Conservation (phyloP, 305 asterid species). For the Petunia hybrid region DNA sequence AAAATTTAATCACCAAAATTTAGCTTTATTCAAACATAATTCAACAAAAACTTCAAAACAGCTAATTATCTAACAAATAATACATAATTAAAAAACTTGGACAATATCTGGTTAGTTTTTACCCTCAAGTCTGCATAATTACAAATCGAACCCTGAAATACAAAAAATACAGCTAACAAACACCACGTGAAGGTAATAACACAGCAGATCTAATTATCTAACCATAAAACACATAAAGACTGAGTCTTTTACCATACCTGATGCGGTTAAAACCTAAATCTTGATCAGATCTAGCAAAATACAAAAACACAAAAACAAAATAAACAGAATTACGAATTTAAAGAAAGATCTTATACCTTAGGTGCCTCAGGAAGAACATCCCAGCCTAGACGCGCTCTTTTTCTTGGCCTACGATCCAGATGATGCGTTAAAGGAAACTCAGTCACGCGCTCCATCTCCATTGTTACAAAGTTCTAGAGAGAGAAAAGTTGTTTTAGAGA, state of each 20-base stretch:
- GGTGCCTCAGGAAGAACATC: conserved; percentile 74
- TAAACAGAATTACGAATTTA: not conserved
- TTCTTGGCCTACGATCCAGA: conserved; percentile 84
- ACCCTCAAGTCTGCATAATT: conserved; percentile 14
- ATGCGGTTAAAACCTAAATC: conserved; percentile 40
- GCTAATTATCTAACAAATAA: not conserved
- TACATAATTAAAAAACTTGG: not conserved
- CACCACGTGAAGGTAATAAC: not conserved
- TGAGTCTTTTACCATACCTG: conserved; percentile 50
- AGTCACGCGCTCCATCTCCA: conserved; percentile 94
- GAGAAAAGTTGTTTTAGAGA: conserved; percentile 28
- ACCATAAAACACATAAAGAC: not conserved
- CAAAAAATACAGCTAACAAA: not conserved
- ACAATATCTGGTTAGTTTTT: not conserved
- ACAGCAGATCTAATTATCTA: not conserved
- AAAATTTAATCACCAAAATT: too few species aligned
- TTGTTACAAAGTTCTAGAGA: conserved; percentile 37
- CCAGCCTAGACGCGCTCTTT: conserved; percentile 88
- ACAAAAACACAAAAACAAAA: conserved; percentile 21
- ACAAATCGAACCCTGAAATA: conserved; percentile 15
- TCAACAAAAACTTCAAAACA: not conserved
- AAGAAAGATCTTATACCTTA: conserved; percentile 52
- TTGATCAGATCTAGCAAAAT: conserved; percentile 62
- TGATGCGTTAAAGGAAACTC: conserved; percentile 57
- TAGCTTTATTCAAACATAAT: too few species aligned